phyloP scores from a whole-genome alignment of 169 alveolate genomes.

The Plasmodium knowlesi region DNA sequence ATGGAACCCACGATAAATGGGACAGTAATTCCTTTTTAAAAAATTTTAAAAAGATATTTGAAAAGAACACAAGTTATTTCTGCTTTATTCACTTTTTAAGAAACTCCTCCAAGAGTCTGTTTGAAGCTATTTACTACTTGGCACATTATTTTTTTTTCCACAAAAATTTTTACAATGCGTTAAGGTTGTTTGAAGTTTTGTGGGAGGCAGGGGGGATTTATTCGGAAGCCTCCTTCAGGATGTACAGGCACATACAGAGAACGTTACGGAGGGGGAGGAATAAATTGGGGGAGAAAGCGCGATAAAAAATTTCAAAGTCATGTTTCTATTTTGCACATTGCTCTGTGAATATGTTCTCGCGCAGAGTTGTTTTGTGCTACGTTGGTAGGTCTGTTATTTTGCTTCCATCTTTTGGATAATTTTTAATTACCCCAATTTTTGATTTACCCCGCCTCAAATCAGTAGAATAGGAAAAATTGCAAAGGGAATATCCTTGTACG shows the following conservation, averaged over 20 bases:
- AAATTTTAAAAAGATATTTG: slow-evolving; percentile 5
- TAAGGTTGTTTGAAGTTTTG: slow-evolving; percentile 24
- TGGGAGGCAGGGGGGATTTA: slow-evolving; percentile 44
- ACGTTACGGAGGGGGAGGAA: background rate
- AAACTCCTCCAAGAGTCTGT: slow-evolving; percentile 10
- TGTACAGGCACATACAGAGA: slow-evolving; percentile 4
- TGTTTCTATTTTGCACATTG: background rate
- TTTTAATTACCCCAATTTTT: background rate
- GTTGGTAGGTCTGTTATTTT: background rate
- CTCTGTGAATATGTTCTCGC: background rate
- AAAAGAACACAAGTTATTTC: slow-evolving; percentile 35
- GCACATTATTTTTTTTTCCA: slow-evolving; percentile 55
- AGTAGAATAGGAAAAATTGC: background rate
- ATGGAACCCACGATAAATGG: background rate
- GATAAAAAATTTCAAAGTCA: background rate
- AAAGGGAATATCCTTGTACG: background rate
- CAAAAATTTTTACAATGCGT: slow-evolving; percentile 9
- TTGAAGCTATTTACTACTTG: slow-evolving; percentile 29
- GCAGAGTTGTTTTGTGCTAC: background rate
- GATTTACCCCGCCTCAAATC: background rate
- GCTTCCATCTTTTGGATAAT: background rate
- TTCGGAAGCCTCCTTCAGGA: slow-evolving; percentile 15
- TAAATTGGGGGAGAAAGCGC: background rate
- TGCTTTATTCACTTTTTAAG: slow-evolving; percentile 30
- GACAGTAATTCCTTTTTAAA: background rate